phyloP scores from a whole-genome alignment of 352 stramenopile species.

The Globisporangium parvum region DNA sequence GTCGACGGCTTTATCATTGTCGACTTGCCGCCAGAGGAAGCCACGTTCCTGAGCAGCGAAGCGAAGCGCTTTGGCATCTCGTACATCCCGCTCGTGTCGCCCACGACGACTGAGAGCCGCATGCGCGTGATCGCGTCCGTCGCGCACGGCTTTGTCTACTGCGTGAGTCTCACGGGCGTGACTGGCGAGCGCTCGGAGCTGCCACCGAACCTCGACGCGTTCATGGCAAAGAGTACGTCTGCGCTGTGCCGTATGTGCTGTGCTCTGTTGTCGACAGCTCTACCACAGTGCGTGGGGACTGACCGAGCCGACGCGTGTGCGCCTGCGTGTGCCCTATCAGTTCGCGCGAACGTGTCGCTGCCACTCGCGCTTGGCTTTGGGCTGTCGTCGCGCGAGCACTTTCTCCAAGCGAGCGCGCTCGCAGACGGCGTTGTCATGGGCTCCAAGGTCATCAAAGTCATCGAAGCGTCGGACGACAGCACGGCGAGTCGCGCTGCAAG shows the following conservation, averaged over 20 bases:
- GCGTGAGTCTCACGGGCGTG: constrained; percentile 87
- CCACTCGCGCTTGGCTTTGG: constrained; percentile 97
- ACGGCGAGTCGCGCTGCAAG: constrained; percentile 58
- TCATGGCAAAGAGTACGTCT: constrained; percentile 85
- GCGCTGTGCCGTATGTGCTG: background rate
- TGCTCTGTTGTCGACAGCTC: background rate
- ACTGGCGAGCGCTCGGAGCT: constrained; percentile 91
- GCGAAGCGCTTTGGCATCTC: constrained; percentile 88
- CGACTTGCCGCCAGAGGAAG: constrained; percentile 96
- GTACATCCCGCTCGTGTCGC: constrained; percentile 96
- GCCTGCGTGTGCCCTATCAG: constrained; percentile 25
- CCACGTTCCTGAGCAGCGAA: constrained; percentile 83
- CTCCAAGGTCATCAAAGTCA: constrained; percentile 85
- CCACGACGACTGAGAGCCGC: constrained; percentile 94
- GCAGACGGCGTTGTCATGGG: constrained; percentile 90
- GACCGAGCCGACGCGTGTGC: constrained; percentile 2
- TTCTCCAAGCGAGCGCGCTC: constrained; percentile 87
- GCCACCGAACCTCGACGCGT: constrained; percentile 90
- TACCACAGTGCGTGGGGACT: background rate
- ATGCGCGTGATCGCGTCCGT: constrained; percentile 81
- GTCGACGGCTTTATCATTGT: constrained; percentile 98
- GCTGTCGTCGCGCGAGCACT: constrained; percentile 92
- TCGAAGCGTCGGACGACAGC: constrained; percentile 59
- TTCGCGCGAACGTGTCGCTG: constrained; percentile 76
- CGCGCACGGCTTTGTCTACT: constrained; percentile 84